phyloP scores from a whole-genome alignment of 75 land plant genomes.

The Picea glauca region DNA sequence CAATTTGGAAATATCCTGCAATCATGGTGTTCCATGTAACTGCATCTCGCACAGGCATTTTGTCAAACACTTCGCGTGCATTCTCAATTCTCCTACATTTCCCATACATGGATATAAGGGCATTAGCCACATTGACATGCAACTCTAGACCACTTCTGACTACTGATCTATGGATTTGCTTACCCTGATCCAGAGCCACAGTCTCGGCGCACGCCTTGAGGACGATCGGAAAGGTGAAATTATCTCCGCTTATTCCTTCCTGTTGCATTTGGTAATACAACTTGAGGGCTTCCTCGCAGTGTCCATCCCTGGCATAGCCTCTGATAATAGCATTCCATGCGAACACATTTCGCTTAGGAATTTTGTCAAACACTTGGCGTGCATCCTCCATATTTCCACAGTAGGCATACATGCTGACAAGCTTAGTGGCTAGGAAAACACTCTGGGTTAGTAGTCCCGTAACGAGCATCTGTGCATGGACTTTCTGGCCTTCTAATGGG shows the following conservation, averaged over 20 bases:
- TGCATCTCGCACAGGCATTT: slow-evolving; percentile 31
- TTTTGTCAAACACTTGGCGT: slow-evolving; percentile 14
- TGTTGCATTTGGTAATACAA: slow-evolving; percentile 23
- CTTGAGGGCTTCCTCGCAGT: slow-evolving; percentile 18
- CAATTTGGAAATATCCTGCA: slow-evolving; percentile 34
- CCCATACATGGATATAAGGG: slow-evolving; percentile 67
- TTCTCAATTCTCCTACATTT: slow-evolving; percentile 50
- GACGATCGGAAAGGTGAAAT: slow-evolving; percentile 48
- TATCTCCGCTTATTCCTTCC: background rate
- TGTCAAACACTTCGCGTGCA: slow-evolving; percentile 53
- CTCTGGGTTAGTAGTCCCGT: background rate
- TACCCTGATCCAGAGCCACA: slow-evolving; percentile 51
- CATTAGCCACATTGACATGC: slow-evolving; percentile 43
- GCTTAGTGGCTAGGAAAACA: slow-evolving; percentile 18
- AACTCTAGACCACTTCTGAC: slow-evolving; percentile 32
- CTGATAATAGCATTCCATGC: slow-evolving; percentile 36
- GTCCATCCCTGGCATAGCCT: slow-evolving; percentile 27
- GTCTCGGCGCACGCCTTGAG: slow-evolving; percentile 62
- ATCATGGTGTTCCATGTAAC: slow-evolving; percentile 75
- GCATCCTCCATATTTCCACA: slow-evolving; percentile 34
- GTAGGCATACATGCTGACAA: slow-evolving; percentile 27
- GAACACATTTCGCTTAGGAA: slow-evolving; percentile 18
- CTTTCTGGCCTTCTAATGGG: slow-evolving; percentile 17
- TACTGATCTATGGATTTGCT: slow-evolving; percentile 55
- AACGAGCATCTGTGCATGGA: slow-evolving; percentile 17